Percentiles rank a stretch among this genome's conserved stretches.
Conservation (phyloP, 805 yeast species). For the Wickerhamiella lipophila region DNA sequence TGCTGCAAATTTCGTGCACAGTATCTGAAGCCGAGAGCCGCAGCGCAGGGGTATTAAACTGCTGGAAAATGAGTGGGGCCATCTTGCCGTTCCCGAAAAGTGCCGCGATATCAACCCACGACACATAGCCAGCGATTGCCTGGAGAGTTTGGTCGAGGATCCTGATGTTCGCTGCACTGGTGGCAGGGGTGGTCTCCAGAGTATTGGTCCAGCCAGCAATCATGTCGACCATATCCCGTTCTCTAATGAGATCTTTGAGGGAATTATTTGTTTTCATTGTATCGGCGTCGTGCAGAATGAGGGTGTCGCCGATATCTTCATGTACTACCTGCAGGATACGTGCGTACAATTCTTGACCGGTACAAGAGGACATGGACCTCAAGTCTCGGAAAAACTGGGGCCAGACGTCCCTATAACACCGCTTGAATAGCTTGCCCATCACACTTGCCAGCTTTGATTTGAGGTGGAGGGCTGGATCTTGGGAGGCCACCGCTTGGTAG, state of each 20-base stretch:
- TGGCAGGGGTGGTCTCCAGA: slow-evolving; percentile 30
- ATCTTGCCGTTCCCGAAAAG: slow-evolving; percentile 49
- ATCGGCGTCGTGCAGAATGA: slow-evolving; percentile 52
- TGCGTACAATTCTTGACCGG: slow-evolving; percentile 57
- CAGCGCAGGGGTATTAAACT: slow-evolving; percentile 37
- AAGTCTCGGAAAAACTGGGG: slow-evolving; percentile 40
- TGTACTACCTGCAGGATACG: slow-evolving; percentile 67
- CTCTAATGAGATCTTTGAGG: slow-evolving; percentile 73
- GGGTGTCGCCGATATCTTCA: slow-evolving; percentile 85
- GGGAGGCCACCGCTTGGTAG: slow-evolving; percentile 26
- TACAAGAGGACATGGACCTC: slow-evolving; percentile 28
- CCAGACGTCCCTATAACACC: slow-evolving; percentile 39
- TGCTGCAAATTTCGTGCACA: slow-evolving; percentile 51
- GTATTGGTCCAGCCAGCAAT: slow-evolving; percentile 57
- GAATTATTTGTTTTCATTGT: slow-evolving; percentile 50
- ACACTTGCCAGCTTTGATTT: slow-evolving; percentile 48
- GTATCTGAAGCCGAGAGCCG: slow-evolving; percentile 47
- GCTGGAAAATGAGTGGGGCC: slow-evolving; percentile 41
- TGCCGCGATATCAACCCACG: slow-evolving; percentile 81
- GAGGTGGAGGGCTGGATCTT: slow-evolving; percentile 30
- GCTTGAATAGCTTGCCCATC: slow-evolving; percentile 39
- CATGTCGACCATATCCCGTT: slow-evolving; percentile 55
- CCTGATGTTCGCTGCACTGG: slow-evolving; percentile 29
- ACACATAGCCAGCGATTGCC: slow-evolving; percentile 71
- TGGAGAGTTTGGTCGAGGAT: slow-evolving; percentile 46